These are phyloP conservation scores for Uronychia setigera DNA, from an alignment of 73 alveolate genomes.

Conservation along the genomic window DNA sequence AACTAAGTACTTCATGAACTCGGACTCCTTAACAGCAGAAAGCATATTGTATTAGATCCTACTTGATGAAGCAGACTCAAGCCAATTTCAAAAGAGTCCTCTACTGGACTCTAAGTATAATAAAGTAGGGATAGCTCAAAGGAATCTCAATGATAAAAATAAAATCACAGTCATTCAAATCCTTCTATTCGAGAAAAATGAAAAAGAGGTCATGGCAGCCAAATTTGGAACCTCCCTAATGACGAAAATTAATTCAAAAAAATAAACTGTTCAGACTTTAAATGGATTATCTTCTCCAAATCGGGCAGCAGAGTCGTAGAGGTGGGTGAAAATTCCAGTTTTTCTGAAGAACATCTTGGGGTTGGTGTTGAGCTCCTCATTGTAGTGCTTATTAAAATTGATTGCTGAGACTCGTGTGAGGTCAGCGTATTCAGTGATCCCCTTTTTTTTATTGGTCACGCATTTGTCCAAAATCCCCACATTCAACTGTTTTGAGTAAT, in stretches of 20 bases:
- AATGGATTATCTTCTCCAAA: conserved; percentile 81
- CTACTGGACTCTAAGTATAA: neutral
- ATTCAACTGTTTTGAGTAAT: conserved; percentile 44
- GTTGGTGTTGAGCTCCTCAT: conserved; percentile 57
- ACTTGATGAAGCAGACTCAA: neutral
- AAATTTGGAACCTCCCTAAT: too few species aligned
- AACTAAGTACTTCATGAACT: neutral
- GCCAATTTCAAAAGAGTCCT: neutral
- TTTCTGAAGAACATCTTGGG: conserved; percentile 73
- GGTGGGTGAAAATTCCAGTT: conserved; percentile 83
- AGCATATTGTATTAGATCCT: neutral
- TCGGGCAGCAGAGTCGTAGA: conserved; percentile 92
- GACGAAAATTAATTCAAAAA: neutral
- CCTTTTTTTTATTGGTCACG: conserved; percentile 74
- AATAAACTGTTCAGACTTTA: conserved; percentile 32
- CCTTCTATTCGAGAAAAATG: neutral
- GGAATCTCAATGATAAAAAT: neutral
- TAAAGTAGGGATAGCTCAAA: neutral
- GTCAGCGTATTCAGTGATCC: conserved; percentile 77
- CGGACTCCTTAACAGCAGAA: neutral
- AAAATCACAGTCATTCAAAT: neutral
- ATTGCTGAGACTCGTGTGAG: conserved; percentile 57
- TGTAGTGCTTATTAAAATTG: conserved; percentile 68
- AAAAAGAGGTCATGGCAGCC: neutral
- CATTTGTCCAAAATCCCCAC: conserved; percentile 68